Base-by-base conservation (phyloP, 148 eudicot species). In the Amaranthus palmeri region DNA sequence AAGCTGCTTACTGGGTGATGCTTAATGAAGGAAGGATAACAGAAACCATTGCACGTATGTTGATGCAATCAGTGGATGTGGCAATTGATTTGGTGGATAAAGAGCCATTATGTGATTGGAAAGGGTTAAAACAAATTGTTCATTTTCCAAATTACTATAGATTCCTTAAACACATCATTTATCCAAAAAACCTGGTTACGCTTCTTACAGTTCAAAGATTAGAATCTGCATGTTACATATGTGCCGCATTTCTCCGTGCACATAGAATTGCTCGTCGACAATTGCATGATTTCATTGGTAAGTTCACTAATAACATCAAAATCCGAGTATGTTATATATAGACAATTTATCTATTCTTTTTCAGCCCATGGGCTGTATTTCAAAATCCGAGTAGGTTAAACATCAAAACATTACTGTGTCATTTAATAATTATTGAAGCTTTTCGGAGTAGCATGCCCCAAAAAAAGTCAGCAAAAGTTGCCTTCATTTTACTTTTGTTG, bases 1-100 rank as follows among this genome's bases (percentile, higher is more conserved):
- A 93, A 85, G 91, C 98, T 58, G 91, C 97, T 68, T 93, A 93
- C 79, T 93, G 97, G 98, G 86, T 56, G 78, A 93, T 93, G 98
- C 96, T 93, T 75, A 96, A 93, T 73, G 97, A 93, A 84, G 98
- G 98, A 72, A 91, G 97, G 85, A 88, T 93, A 74, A 81, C 86
- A 42, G 93, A 91, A 77, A 74, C 72, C 72, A 93, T 86, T 61
- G 97, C 97, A 71, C 91, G 80, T 80, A 76, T 86, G 67, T 82
- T 93, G 74, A 91, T 93, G 98, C 93, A 83, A 78, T 93, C 98
- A 64, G 97, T 93, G 59, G 98, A 93, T 74, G 97, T 84, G 77
- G 98, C 97, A 61, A 81, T 91, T 73, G 98, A 93, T 75, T 52
- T 72, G 65, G 88, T 89, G 77, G 74, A 87, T 42, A 79, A 73